These are phyloP conservation scores for Leptodermis oblonga DNA, from an alignment of 257 asterid species.

Conservation along the genomic window DNA sequence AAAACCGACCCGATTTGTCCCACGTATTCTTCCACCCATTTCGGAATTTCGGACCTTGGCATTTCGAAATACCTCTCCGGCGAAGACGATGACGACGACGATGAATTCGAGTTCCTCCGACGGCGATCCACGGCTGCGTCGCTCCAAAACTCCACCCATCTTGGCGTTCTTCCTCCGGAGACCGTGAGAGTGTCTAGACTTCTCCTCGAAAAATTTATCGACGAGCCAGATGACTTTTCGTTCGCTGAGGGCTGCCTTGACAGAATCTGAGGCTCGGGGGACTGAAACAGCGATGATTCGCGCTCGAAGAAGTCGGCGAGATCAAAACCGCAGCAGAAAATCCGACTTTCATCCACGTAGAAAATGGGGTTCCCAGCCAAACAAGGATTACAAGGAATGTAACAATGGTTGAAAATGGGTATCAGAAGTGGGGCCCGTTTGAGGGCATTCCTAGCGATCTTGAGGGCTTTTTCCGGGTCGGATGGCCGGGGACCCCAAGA, in stretches of 20 bases:
- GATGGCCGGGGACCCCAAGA: slow-evolving; percentile 83
- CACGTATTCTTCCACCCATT: slow-evolving; percentile 86
- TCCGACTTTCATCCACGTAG: slow-evolving; percentile 71
- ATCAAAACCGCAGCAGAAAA: slow-evolving; percentile 89
- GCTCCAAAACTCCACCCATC: slow-evolving; percentile 99
- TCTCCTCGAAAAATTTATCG: slow-evolving; percentile 44
- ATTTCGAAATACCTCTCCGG: slow-evolving; percentile 72
- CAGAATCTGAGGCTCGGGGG: slow-evolving; percentile 27
- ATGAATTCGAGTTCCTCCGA: slow-evolving; percentile 64
- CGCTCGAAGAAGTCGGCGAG: slow-evolving; percentile 82
- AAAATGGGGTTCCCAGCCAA: slow-evolving; percentile 89
- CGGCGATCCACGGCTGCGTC: slow-evolving; percentile 88
- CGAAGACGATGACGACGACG: slow-evolving; percentile 59
- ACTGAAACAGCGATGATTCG: slow-evolving; percentile 48
- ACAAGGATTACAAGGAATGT: slow-evolving; percentile 77
- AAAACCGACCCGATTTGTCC: slow-evolving; percentile 73
- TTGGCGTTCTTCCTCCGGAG: slow-evolving; percentile 53
- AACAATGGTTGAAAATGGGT: slow-evolving; percentile 83
- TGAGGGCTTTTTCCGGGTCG: slow-evolving; percentile 68
- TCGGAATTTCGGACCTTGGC: slow-evolving; percentile 63
- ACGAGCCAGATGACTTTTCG: slow-evolving; percentile 45
- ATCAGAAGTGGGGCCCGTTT: slow-evolving; percentile 81
- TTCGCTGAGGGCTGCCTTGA: slow-evolving; percentile 39
- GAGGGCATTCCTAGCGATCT: slow-evolving; percentile 66
- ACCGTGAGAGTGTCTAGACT: slow-evolving; percentile 43